Percentiles rank a stretch among this genome's conserved stretches.
Conservation (phyloP, 495 filamentous ascomycete species). For the Aspergillus sclerotiicarbonarius region DNA sequence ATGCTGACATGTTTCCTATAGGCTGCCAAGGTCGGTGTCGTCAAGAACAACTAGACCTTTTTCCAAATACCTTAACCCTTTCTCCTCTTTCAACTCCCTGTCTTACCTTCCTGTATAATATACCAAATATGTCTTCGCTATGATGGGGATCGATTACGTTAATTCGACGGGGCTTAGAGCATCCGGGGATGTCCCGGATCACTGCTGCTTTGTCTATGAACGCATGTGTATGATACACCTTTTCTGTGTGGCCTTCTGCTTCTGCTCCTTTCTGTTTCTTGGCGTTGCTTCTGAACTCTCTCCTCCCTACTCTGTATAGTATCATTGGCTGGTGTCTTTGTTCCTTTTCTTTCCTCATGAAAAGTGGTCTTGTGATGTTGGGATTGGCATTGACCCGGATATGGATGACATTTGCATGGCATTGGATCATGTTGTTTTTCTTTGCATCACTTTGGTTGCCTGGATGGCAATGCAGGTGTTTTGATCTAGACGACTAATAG, state of each 20-base stretch:
- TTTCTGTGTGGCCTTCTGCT: conserved; percentile 31
- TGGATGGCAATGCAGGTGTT: not conserved
- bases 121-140: conserved; percentile 35
- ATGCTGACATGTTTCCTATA: conserved; percentile 26
- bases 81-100: not conserved
- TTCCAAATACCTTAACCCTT: not conserved
- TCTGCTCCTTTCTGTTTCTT: conserved; percentile 22
- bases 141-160: conserved; percentile 23
- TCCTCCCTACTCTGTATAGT: conserved; percentile 39
- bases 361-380: conserved; percentile 11
- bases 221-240: conserved; percentile 43
- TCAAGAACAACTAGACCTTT: conserved; percentile 60
- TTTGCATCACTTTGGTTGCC: conserved; percentile 7
- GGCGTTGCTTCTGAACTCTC: conserved; percentile 30
- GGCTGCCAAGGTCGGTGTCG: conserved; percentile 93
- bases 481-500: conserved; percentile 13
- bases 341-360: conserved; percentile 11
- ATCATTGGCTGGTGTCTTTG: conserved; percentile 17
- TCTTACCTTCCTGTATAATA: conserved; percentile 42
- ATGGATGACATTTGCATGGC: conserved; percentile 14
- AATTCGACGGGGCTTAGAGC: conserved; percentile 21
- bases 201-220: conserved; percentile 28
- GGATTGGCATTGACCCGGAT: conserved; percentile 15
- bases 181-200: conserved; percentile 4
- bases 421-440: conserved; percentile 14